A percentile compares a stretch with the other conserved stretches of the same genome.
phyloP scores from a whole-genome alignment of 345 rosid genomes.

The Brassica juncea region DNA sequence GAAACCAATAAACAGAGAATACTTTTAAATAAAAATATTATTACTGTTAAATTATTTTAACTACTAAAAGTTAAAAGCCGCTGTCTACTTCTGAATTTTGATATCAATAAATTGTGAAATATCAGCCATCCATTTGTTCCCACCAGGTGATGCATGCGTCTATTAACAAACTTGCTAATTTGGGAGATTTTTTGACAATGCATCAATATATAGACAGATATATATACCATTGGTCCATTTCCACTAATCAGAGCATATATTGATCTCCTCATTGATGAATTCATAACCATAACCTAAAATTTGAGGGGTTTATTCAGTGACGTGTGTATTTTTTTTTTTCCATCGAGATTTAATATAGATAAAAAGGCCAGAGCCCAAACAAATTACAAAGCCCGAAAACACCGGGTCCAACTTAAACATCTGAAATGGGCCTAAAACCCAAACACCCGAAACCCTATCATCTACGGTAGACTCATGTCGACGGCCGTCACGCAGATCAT shows the following conservation, averaged over 20 bases:
- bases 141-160: neutral
- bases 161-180: neutral
- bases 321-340: neutral
- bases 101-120: neutral
- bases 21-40: neutral
- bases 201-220: neutral
- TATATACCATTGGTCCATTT: neutral
- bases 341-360: too few relatives aligned
- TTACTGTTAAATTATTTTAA: neutral
- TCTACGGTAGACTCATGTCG: too few relatives aligned
- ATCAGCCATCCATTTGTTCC: slow-evolving; percentile 10
- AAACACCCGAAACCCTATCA: too few relatives aligned
- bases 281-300: neutral
- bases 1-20: neutral
- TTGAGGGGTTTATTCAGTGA: neutral
- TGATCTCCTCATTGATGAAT: neutral
- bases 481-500: too few relatives aligned
- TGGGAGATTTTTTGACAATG: neutral
- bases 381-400: too few relatives aligned
- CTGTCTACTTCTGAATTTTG: neutral
- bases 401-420: too few relatives aligned
- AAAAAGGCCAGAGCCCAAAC: too few relatives aligned
- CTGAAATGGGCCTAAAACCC: too few relatives aligned
- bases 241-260: slow-evolving; percentile 1
- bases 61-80: slow-evolving; percentile 1